Base-by-base conservation (phyloP, 768 basidiomycete genomes). In the Rhodotorula toruloides region DNA sequence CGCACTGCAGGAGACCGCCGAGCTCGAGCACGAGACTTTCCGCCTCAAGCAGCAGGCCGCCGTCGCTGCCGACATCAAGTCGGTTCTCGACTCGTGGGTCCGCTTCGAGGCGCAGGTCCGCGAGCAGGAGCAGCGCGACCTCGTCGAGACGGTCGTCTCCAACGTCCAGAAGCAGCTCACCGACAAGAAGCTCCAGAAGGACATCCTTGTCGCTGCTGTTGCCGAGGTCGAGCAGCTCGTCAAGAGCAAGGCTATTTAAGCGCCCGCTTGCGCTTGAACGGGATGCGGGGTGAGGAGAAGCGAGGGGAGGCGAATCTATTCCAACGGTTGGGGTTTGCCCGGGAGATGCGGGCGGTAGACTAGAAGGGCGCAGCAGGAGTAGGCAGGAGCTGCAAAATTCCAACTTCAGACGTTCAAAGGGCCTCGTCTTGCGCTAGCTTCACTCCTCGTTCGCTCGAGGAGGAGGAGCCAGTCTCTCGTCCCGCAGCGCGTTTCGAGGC, bases 51-150 rank as follows among this genome's bases (percentile, higher is more conserved):
- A 99, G 82, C 88, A 90, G 79, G 85, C 87, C 65, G 86, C 84
- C 48, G 81, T 98, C 76, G 86, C 92, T 37, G 70, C 88, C 49
- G 96, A 99, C 81, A 81, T 97, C 76, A 98, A 97, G 81, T 74
- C 87, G 37, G 93, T 98, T 46, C 85, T 99, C 62, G 96, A 98
- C 82, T 90, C 89, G 78, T 96, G 93, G 93, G 94, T 92, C 63
- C 89, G 96, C 77, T 92, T 86, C 80, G 94, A 98, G 82, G 93
- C 96, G 77, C 90, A 93, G 77, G 83, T 85, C 76, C 91, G 96
- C 83, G 93, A 99, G 82, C 88, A 84, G 76, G 91, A 99, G 81
- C 96, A 99, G 84, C 83, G 86, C 39, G 89, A 90, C 56, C 86
- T 99, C 63, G 87, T 91, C 70, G 86, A 87, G 83, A 80, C 82